Percentiles rank a stretch among this genome's conserved stretches.
Evolutionary conservation across 768 basidiomycete genomes (phyloP).

Genomic region (Lyophyllum semitale): DNA sequence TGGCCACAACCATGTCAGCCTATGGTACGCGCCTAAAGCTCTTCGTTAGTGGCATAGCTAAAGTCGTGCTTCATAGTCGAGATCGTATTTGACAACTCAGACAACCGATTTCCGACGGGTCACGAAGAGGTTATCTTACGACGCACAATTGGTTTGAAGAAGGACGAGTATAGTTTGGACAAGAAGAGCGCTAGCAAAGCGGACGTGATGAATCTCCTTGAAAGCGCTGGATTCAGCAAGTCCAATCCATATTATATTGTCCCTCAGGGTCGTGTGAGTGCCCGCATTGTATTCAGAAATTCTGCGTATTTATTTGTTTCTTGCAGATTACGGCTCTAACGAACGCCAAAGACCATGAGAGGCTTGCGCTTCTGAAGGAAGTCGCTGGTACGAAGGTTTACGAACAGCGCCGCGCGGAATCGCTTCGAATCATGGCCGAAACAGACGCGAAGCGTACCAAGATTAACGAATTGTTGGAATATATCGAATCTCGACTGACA

Average conservation of each 20-base stretch:
- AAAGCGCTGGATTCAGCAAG: constrained; percentile 96
- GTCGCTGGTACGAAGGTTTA: constrained; percentile 98
- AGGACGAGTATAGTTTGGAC: constrained; percentile 97
- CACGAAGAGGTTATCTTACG: constrained; percentile 86
- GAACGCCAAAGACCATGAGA: constrained; percentile 95
- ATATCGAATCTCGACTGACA: constrained; percentile 84
- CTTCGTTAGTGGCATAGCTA: constrained; percentile 3
- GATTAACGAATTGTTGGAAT: constrained; percentile 86
- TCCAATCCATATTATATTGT: constrained; percentile 99
- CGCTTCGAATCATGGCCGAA: constrained; percentile 95
- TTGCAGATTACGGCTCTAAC: constrained; percentile 90
- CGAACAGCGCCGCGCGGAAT: constrained; percentile 90
- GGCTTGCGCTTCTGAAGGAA: constrained; percentile 93
- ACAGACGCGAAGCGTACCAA: constrained; percentile 92
- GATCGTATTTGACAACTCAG: constrained; percentile 94
- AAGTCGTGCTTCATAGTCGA: constrained; percentile 56
- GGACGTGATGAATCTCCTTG: constrained; percentile 96
- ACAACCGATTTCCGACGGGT: constrained; percentile 92
- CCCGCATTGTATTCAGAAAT: not conserved
- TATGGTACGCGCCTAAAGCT: constrained; percentile 57
- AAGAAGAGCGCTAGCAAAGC: constrained; percentile 95
- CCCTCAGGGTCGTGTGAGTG: constrained; percentile 90
- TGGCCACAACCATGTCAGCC: constrained; percentile 87
- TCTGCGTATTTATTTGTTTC: constrained; percentile 7
- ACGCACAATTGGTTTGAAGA: constrained; percentile 95